Evolutionary conservation across 257 asterid genomes (phyloP).

Genomic region (Parsonsia alboflavescens): DNA sequence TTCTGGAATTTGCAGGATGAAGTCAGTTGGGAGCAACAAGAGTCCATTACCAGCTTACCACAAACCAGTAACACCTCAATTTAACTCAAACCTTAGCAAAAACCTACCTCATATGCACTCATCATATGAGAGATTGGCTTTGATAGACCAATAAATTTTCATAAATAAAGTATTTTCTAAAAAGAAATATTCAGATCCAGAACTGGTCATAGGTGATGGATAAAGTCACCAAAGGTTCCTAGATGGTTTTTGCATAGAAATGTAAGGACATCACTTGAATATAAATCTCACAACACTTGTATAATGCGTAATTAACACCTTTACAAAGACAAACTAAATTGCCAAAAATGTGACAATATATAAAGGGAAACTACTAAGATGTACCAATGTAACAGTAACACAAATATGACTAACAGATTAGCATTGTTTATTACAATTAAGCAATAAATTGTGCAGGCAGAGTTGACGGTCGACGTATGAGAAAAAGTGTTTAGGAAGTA

Average conservation of each 20-base stretch:
- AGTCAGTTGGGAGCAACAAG: background rate
- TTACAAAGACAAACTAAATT: background rate
- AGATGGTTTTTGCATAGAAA: background rate
- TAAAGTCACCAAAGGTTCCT: background rate
- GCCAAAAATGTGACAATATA: background rate
- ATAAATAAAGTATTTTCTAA: too few species aligned
- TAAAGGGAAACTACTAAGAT: background rate
- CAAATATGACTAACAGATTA: background rate
- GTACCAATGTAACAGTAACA: background rate
- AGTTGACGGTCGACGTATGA: background rate
- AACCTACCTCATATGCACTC: background rate
- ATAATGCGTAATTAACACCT: background rate
- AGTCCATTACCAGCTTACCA: background rate
- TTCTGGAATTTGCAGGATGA: background rate
- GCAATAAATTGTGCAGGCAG: background rate
- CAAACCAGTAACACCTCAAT: background rate
- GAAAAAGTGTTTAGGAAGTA: background rate
- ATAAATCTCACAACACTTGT: background rate
- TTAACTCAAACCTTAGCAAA: background rate
- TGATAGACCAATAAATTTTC: background rate
- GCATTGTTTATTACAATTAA: background rate
- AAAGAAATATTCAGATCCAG: background rate
- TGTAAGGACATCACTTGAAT: background rate
- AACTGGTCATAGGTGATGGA: background rate
- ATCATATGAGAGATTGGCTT: background rate